phyloP scores from a whole-genome alignment of 805 yeast species.

The Saccharomyces jurei region DNA sequence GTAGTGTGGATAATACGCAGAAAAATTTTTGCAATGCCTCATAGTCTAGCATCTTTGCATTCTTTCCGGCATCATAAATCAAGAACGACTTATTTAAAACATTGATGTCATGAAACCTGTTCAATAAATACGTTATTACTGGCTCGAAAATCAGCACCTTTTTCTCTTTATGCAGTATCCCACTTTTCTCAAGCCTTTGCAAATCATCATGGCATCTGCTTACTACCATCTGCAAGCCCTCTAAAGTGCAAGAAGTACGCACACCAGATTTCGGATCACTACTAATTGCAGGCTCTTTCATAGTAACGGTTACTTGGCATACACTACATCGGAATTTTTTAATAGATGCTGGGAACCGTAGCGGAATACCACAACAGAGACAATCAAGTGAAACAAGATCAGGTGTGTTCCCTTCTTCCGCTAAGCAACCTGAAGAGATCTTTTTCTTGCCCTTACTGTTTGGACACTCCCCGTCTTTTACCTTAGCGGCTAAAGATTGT shows the following conservation, averaged over 20 bases:
- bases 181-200: constrained; percentile 1
- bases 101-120: constrained; percentile 40
- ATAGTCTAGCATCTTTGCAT: constrained; percentile 36
- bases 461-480: background rate
- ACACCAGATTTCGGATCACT: background rate
- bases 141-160: constrained; percentile 37
- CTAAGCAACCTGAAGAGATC: background rate
- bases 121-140: constrained; percentile 39
- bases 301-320: constrained; percentile 45
- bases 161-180: constrained; percentile 3
- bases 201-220: constrained; percentile 1
- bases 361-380: constrained; percentile 40
- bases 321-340: constrained; percentile 49
- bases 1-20: constrained; percentile 39
- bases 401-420: background rate
- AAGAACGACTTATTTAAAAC: constrained; percentile 50
- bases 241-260: constrained; percentile 2
- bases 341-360: constrained; percentile 33
- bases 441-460: background rate
- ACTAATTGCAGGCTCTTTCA: constrained; percentile 3
- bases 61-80: constrained; percentile 13
- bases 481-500: background rate
- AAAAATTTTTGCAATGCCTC: constrained; percentile 42
- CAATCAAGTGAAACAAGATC: constrained; percentile 20
- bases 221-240: constrained; percentile 5